Evolutionary conservation across 1,284 basidiomycete species (phyloP).

Genomic region (Erythrobasidium hasegawianum): DNA sequence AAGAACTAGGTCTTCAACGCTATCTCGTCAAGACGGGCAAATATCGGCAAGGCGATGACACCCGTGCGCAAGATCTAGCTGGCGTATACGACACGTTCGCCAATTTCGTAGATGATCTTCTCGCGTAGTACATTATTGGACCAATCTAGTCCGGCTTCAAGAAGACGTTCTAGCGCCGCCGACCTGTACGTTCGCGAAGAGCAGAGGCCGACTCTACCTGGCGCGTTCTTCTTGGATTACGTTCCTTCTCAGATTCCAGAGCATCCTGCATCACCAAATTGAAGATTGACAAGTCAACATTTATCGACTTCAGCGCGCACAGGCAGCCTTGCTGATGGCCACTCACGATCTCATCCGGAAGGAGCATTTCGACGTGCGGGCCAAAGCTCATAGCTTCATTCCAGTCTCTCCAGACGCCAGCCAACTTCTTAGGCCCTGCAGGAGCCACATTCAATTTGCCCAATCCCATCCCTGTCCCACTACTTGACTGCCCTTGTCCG

Average conservation of each 20-base stretch:
- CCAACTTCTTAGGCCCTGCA: constrained; percentile 69
- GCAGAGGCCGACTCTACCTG: background rate
- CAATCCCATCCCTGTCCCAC: constrained; percentile 44
- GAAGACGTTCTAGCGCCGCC: constrained; percentile 2
- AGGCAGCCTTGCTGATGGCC: background rate
- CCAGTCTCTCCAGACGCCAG: constrained; percentile 93
- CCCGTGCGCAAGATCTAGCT: constrained; percentile 43
- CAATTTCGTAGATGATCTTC: constrained; percentile 3
- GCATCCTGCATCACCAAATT: background rate
- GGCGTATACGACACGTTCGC: constrained; percentile 9
- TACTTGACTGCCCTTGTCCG: constrained; percentile 39
- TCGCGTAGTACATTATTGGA: background rate
- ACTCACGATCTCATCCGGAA: constrained; percentile 80
- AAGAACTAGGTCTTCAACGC: constrained; percentile 68
- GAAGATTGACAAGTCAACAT: too few species aligned
- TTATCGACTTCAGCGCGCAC: too few species aligned
- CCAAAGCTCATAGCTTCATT: constrained; percentile 83
- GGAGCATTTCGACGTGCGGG: constrained; percentile 81
- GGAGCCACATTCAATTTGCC: constrained; percentile 54
- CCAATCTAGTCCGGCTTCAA: too few species aligned
- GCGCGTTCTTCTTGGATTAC: constrained; percentile 8
- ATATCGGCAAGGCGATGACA: constrained; percentile 60
- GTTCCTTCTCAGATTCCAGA: constrained; percentile 20
- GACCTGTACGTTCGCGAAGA: constrained; percentile 2
- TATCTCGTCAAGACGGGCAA: constrained; percentile 73